Percentiles rank a stretch among this genome's conserved stretches.
Evolutionary conservation across 805 yeast genomes (phyloP).

Genomic region (Phaffomyces opuntiae): DNA sequence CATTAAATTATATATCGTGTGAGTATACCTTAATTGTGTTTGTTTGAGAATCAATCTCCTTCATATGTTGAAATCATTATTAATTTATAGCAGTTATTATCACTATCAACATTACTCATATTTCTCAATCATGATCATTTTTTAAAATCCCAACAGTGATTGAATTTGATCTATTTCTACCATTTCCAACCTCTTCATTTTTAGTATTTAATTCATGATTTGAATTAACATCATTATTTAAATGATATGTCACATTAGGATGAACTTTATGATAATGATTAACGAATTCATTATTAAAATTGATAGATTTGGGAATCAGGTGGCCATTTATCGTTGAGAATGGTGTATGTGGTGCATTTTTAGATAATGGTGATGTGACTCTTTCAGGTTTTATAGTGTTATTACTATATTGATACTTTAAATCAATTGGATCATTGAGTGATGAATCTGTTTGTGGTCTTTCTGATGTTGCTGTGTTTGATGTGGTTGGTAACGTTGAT

Average conservation of each 20-base stretch:
- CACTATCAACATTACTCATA: too few relatives aligned
- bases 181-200: background rate
- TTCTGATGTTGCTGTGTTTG: background rate
- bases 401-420: background rate
- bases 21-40: too few relatives aligned
- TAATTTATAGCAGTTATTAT: too few relatives aligned
- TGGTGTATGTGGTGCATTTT: slow-evolving; percentile 28
- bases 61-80: too few relatives aligned
- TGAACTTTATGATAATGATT: slow-evolving; percentile 43
- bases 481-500: background rate
- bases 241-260: slow-evolving; percentile 1
- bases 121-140: background rate
- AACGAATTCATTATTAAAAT: slow-evolving; percentile 10
- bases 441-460: background rate
- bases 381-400: slow-evolving; percentile 9
- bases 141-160: slow-evolving; percentile 19
- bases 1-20: too few relatives aligned
- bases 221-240: background rate
- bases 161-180: slow-evolving; percentile 18
- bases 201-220: background rate
- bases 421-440: background rate
- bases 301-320: slow-evolving; percentile 8
- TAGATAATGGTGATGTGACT: slow-evolving; percentile 28
- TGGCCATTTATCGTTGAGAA: slow-evolving; percentile 25
- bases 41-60: too few relatives aligned